phyloP scores from a whole-genome alignment of 352 stramenopile species.

The Phytophthora podocarpi region DNA sequence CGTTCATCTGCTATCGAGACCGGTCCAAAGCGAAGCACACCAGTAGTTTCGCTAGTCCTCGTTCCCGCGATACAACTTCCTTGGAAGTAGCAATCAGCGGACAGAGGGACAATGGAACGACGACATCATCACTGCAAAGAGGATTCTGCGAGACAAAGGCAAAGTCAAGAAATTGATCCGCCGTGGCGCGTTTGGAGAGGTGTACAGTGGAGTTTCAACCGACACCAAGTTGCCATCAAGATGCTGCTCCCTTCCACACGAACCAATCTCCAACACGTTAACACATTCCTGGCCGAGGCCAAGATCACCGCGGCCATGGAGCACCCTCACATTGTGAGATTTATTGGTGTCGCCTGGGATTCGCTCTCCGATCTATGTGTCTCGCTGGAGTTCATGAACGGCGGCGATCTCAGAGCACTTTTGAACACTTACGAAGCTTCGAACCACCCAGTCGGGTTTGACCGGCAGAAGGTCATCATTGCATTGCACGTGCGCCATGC shows the following conservation, averaged over 20 bases:
- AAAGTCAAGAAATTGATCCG: conserved; percentile 28
- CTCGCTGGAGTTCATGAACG: conserved; percentile 51
- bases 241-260: conserved; percentile 8
- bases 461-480: not conserved
- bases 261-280: conserved; percentile 26
- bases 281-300: conserved; percentile 44
- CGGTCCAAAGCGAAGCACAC: too few relatives aligned
- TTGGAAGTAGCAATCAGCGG: too few relatives aligned
- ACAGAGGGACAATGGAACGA: conserved; percentile 17
- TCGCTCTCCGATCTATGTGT: conserved; percentile 34
- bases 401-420: conserved; percentile 40
- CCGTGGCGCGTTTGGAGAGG: conserved; percentile 42
- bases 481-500: not conserved
- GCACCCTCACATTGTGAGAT: conserved; percentile 49
- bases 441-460: conserved; percentile 10
- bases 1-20: not conserved
- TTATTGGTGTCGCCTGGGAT: conserved; percentile 57
- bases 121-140: conserved; percentile 16
- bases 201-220: conserved; percentile 36
- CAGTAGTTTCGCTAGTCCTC: too few relatives aligned
- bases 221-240: conserved; percentile 46
- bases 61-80: too few relatives aligned
- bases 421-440: conserved; percentile 22
- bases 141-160: conserved; percentile 38
- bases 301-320: conserved; percentile 43